Conservation (phyloP, 1,284 basidiomycete genomes). For the Trichosporon coremiiforme region DNA sequence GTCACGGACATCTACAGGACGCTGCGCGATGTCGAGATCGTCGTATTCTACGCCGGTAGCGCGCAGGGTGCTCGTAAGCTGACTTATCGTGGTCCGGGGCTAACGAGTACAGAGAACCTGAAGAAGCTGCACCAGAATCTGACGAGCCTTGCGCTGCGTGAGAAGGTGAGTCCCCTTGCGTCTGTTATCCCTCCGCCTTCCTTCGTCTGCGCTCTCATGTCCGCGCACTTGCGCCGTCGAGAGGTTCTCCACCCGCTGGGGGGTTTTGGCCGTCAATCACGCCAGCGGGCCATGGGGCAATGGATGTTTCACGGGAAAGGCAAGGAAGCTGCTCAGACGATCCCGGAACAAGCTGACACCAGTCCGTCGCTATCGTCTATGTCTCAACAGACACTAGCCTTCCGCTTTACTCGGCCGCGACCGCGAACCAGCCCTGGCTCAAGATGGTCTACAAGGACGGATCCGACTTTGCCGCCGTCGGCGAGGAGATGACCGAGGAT, state of each 20-base stretch:
- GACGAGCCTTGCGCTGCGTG: conserved; percentile 22
- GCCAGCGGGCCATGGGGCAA: too few species aligned
- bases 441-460: conserved; percentile 55
- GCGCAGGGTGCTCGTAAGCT: conserved; percentile 48
- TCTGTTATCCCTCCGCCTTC: not conserved
- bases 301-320: too few species aligned
- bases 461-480: conserved; percentile 55
- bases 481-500: conserved; percentile 43
- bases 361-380: conserved; percentile 50
- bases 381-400: conserved; percentile 53
- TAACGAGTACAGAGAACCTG: conserved; percentile 28
- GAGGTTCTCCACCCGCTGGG: too few species aligned
- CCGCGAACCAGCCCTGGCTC: conserved; percentile 52
- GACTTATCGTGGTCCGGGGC: not conserved
- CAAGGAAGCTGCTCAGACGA: too few species aligned
- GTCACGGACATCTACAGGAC: conserved; percentile 48
- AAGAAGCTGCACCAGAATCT: conserved; percentile 22
- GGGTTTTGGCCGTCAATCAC: too few species aligned
- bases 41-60: conserved; percentile 55
- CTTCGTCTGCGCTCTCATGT: too few species aligned
- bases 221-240: too few species aligned
- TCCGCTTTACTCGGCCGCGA: conserved; percentile 34
- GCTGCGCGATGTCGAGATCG: conserved; percentile 50
- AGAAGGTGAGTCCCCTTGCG: conserved; percentile 21
- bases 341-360: conserved; percentile 23